Percentiles rank a stretch among this genome's conserved stretches.
phyloP scores from a whole-genome alignment of 2,329 filamentous ascomycete genomes.

The Pestalotiopsis sp. region DNA sequence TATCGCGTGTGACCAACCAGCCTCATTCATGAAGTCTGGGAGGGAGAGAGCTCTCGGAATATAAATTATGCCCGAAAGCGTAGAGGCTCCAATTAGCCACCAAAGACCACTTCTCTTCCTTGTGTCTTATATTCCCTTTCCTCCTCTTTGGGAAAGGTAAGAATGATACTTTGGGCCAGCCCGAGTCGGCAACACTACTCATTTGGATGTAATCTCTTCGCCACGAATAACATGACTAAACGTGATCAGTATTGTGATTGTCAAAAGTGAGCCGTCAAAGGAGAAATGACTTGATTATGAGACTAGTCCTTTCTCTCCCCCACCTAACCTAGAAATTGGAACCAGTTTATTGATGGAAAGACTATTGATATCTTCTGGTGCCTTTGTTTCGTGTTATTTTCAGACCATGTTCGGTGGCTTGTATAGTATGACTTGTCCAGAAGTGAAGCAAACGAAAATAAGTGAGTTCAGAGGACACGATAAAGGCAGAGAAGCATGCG shows the following conservation, averaged over 20 bases:
- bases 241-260: background rate
- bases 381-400: no score
- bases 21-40: background rate
- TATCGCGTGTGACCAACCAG: background rate
- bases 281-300: background rate
- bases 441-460: no score
- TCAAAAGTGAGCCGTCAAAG: no score
- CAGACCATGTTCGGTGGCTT: no score
- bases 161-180: background rate
- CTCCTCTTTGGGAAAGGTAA: background rate
- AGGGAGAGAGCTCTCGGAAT: background rate
- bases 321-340: background rate
- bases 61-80: background rate
- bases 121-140: no score
- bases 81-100: no score
- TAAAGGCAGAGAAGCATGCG: no score
- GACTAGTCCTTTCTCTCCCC: background rate
- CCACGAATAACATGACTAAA: background rate
- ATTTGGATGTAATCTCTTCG: background rate
- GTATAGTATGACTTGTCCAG: no score
- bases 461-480: no score
- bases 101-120: no score
- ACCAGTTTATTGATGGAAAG: background rate
- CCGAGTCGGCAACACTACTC: no score
- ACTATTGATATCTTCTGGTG: no score